A percentile compares a stretch with the other conserved stretches of the same genome.
Conservation (phyloP, 768 basidiomycete species). For the Cantharellus anzutake region DNA sequence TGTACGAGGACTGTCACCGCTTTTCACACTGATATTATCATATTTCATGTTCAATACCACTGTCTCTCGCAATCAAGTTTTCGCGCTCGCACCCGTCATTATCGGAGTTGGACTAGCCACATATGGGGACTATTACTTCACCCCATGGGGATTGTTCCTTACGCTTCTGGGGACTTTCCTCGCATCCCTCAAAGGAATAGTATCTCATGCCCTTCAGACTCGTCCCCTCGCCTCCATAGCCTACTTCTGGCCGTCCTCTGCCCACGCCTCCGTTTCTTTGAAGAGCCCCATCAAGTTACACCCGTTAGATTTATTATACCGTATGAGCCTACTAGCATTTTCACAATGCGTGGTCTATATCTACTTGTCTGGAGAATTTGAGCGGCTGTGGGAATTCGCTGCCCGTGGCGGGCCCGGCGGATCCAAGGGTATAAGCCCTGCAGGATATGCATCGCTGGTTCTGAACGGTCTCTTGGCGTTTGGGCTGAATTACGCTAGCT, state of each 20-base stretch:
- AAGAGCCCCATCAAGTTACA: conserved; percentile 23
- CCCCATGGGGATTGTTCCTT: conserved; percentile 61
- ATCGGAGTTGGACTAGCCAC: conserved; percentile 85
- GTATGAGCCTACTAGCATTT: conserved; percentile 85
- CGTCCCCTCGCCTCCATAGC: neutral
- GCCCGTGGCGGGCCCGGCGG: conserved; percentile 23
- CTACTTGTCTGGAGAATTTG: conserved; percentile 62
- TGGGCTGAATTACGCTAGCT: conserved; percentile 81
- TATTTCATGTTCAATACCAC: conserved; percentile 24
- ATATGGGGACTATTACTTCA: conserved; percentile 62
- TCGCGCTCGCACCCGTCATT: conserved; percentile 69
- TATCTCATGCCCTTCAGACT: conserved; percentile 63
- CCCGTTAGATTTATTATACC: conserved; percentile 71
- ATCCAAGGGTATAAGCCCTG: neutral
- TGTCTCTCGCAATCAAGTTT: conserved; percentile 14
- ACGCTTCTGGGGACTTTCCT: conserved; percentile 82
- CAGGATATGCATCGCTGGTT: neutral
- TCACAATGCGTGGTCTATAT: conserved; percentile 70
- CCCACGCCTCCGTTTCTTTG: neutral
- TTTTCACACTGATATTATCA: conserved; percentile 77
- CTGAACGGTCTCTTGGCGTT: conserved; percentile 77
- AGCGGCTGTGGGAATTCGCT: conserved; percentile 29
- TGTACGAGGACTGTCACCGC: conserved; percentile 76
- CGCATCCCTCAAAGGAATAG: conserved; percentile 84
- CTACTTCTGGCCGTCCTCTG: neutral